phyloP scores from a whole-genome alignment of 441 rosid species.

The Aquilaria agallochum region DNA sequence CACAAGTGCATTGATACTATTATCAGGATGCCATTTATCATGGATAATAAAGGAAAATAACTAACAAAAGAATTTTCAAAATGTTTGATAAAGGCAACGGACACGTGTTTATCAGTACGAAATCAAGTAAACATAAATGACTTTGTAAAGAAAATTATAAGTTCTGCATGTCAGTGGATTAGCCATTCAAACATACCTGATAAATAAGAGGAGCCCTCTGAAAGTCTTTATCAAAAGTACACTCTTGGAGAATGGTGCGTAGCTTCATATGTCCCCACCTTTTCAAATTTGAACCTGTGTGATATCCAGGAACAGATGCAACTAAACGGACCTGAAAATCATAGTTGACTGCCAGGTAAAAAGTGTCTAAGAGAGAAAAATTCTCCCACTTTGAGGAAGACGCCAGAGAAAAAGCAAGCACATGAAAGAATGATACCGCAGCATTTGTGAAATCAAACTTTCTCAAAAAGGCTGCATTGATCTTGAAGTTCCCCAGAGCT shows the following conservation, averaged over 20 bases:
- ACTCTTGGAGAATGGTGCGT: conserved; percentile 61
- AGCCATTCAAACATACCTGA: conserved; percentile 51
- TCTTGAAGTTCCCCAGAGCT: conserved; percentile 46
- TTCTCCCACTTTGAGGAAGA: background rate
- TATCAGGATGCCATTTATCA: background rate
- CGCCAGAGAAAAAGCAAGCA: conserved; percentile 1
- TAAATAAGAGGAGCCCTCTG: conserved; percentile 73
- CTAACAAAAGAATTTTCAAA: no score
- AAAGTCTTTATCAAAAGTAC: conserved; percentile 67
- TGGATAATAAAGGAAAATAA: no score
- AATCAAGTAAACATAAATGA: no score
- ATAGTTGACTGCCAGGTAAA: background rate
- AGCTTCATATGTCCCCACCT: conserved; percentile 98
- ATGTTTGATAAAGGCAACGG: no score
- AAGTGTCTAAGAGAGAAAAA: conserved; percentile 7
- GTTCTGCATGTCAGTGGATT: background rate
- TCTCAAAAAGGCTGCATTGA: conserved; percentile 74
- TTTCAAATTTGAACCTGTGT: conserved; percentile 63
- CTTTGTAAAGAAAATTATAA: no score
- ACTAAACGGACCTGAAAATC: conserved; percentile 66
- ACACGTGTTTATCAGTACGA: no score
- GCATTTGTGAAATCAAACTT: conserved; percentile 71
- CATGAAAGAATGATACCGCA: conserved; percentile 35
- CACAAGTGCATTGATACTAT: background rate
- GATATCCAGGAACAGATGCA: conserved; percentile 97